Conservation (phyloP, 192 early-diverging fungal species). For the Gonapodya sp. region DNA sequence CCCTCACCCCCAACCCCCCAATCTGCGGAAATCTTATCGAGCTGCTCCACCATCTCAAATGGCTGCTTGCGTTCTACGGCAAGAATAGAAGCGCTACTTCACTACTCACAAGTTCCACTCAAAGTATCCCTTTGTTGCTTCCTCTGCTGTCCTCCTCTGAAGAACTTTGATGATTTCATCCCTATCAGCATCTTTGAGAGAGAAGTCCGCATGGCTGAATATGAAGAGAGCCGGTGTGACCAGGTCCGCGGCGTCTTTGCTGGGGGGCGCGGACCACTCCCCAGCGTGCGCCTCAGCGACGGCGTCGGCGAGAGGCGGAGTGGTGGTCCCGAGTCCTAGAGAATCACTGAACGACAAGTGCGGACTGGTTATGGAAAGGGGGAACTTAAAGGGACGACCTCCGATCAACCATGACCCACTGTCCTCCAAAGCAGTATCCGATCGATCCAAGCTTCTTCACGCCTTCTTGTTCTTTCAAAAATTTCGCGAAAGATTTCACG, state of each 20-base stretch:
- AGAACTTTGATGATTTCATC: background rate
- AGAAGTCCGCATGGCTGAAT: background rate
- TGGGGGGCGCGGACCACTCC: background rate
- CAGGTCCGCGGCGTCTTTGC: background rate
- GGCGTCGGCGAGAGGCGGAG: background rate
- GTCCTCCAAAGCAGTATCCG: slow-evolving; percentile 1
- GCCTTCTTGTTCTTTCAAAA: background rate
- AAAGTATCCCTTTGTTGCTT: background rate
- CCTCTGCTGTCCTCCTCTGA: background rate
- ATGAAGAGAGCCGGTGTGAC: background rate
- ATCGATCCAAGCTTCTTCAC: background rate
- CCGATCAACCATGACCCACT: too few species aligned
- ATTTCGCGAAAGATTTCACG: background rate
- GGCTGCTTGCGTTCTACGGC: too few species aligned
- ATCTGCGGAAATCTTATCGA: too few species aligned
- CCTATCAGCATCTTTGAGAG: background rate
- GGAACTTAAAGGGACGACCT: background rate
- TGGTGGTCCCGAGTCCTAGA: background rate
- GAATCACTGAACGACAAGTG: background rate
- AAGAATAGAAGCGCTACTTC: too few species aligned
- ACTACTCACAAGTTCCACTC: background rate
- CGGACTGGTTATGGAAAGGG: background rate
- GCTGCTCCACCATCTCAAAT: too few species aligned
- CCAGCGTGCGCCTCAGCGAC: background rate
- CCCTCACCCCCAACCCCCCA: too few species aligned